Evolutionary conservation across 1,284 basidiomycete genomes (phyloP), one percentile per base, ranked within the genome.

Genomic region (Austroboletus novae-zelandiae): DNA sequence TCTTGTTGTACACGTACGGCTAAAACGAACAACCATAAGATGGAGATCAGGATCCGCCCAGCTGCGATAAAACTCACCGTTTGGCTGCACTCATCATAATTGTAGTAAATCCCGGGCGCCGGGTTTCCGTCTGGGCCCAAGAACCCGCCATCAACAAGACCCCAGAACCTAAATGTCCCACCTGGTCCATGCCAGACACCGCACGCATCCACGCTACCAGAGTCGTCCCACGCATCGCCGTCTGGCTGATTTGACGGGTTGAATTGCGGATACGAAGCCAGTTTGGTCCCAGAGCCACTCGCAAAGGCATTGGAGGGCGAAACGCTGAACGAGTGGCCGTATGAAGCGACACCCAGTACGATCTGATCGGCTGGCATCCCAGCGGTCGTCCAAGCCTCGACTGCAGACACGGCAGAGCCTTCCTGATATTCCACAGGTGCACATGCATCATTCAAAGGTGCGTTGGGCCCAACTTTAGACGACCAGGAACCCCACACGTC

Each of bases 311-410:
- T 53, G 34, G 41, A 51, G 17, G 61, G 57, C 10, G 66, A 44
- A 54, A 75, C 73, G 37, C 52, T 57, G 67, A 65, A 76, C 48
- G 67, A 65, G 60, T 77, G 73, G 3, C 74, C 80, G 59, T 80
- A 84, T 11, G 76, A 71, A 5, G 84, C 75, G 15, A 87, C 75
- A 49, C 83, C 86, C 43, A 88, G 77, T n/a, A 83, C 73, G 63
- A 88, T 79, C 71, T 88, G 71, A 56, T 73, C 62, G 7, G 72
- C 69, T 29, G 84, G 83, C 70, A 89, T 79, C 40, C 81, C 80
- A 40, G 86, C 83, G 1, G 52, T 58, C 0, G 72, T 77, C 85
- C 85, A 88, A 6, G 73, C 72, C 13, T 70, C 64, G 43, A 88
- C 76, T 14, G 81, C 79, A 9, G 76, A 76, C 49, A 74, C 72